Evolutionary conservation across 441 rosid genomes (phyloP), one percentile per base, ranked within the genome.

Genomic region (Gossypium schwendimanii): DNA sequence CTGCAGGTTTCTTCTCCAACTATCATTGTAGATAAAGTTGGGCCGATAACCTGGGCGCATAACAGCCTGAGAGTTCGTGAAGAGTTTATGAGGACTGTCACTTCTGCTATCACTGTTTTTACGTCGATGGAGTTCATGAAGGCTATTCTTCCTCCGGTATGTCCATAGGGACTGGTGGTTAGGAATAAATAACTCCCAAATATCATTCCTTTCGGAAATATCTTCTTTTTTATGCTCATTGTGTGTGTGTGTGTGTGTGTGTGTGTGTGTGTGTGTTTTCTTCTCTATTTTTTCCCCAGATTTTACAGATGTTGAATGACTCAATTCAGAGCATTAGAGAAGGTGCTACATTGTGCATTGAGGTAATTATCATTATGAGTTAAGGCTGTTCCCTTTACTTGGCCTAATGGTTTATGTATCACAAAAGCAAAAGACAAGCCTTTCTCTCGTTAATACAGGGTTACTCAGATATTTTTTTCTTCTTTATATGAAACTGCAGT

Each of bases 1-100:
- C 71, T 82, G 54, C 76, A 95, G 99, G 96, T 93, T 81, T 93
- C 97, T 71, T 93, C 99, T 26, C 97, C 99, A 0, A 91, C 97
- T 26, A 91, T 96, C 66, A 85, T 96, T 64, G 96, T 93, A 6
- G 99, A 96, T 80, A 85, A 96, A 84, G 97, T 97, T 0, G 97
- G 99, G 66, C 88, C 97, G 26, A 89, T 79, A 77, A 97, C 93
- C 65, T 93, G 98, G 98, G 75, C 81, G 63, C 95, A 96, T 80
- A 88, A 75, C 83, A 91, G 87, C 81, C 89, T 87, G 94, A 88
- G 97, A 78, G 93, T 93, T 33, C 84, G 97, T 45, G 97, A 96
- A 77, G 98, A 96, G 88, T 96, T 91, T 84, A 87, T 91, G 11
- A 88, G 97, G 69, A 93, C 97, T 66, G 92, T 90, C 44, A 89